Percentiles rank a stretch among this genome's conserved stretches.
Evolutionary conservation across 2,329 filamentous ascomycete species (phyloP).

Genomic region (Alternaria brassicae): DNA sequence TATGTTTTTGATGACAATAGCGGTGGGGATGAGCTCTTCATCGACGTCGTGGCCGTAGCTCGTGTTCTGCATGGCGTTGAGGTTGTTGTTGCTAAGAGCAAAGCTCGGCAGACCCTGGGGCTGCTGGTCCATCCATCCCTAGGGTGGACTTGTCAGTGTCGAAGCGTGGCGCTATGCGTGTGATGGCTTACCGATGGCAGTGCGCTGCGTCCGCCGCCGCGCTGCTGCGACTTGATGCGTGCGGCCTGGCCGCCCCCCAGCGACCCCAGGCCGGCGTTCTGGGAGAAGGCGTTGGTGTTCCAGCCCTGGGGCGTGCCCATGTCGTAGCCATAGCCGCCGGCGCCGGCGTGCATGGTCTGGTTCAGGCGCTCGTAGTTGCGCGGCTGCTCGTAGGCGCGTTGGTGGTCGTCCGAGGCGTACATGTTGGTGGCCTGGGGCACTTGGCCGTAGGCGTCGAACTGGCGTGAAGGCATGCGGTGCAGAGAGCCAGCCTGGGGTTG

Average conservation of each 20-base stretch:
- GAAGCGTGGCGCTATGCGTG: not conserved
- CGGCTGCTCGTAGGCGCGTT: slow-evolving; percentile 57
- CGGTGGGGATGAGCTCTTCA: slow-evolving; percentile 95
- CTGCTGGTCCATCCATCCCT: slow-evolving; percentile 67
- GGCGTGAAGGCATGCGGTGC: slow-evolving; percentile 76
- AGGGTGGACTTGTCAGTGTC: slow-evolving; percentile 9
- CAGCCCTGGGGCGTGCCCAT: slow-evolving; percentile 75
- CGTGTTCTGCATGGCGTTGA: slow-evolving; percentile 49
- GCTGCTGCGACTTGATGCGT: slow-evolving; percentile 63
- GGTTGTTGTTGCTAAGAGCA: slow-evolving; percentile 48
- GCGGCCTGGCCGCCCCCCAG: slow-evolving; percentile 58
- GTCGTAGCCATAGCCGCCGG: slow-evolving; percentile 72
- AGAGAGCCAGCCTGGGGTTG: slow-evolving; percentile 63
- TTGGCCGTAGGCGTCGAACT: slow-evolving; percentile 76
- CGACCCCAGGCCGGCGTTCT: slow-evolving; percentile 69
- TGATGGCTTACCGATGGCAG: slow-evolving; percentile 81
- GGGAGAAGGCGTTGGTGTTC: slow-evolving; percentile 77
- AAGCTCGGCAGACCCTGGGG: slow-evolving; percentile 54
- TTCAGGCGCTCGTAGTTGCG: slow-evolving; percentile 67
- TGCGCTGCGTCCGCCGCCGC: slow-evolving; percentile 60
- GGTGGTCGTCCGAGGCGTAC: slow-evolving; percentile 73
- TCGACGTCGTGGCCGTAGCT: slow-evolving; percentile 62
- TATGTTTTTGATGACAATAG: slow-evolving; percentile 99
- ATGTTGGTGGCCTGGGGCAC: slow-evolving; percentile 68
- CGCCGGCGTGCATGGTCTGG: slow-evolving; percentile 64